These are phyloP conservation scores for Hemisphaericaspora xylofermentans DNA, from an alignment of 1,139 yeast genomes.

Conservation along the genomic window DNA sequence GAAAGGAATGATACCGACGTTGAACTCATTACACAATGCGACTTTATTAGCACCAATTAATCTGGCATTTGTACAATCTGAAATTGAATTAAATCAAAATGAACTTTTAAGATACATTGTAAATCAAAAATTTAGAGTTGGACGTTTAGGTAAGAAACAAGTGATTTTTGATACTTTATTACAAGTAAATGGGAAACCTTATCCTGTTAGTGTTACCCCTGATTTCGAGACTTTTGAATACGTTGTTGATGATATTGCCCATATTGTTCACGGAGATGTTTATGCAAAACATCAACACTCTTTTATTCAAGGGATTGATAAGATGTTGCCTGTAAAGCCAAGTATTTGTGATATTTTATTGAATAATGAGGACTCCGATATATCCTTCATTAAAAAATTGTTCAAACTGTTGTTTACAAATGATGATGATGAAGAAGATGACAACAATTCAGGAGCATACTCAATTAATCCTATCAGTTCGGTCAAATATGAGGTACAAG, in stretches of 20 bases:
- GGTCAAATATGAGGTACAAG: neutral
- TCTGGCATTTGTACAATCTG: constrained; percentile 61
- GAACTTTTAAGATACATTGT: constrained; percentile 35
- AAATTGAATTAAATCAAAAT: constrained; percentile 16
- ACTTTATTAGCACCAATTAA: constrained; percentile 87
- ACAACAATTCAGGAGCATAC: neutral
- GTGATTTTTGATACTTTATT: constrained; percentile 34
- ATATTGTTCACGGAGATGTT: constrained; percentile 62
- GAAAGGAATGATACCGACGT: constrained; percentile 62
- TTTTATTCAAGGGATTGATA: constrained; percentile 70
- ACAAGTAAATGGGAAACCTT: constrained; percentile 17
- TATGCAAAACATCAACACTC: constrained; percentile 70
- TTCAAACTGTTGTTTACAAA: constrained; percentile 31
- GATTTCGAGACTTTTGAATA: constrained; percentile 30
- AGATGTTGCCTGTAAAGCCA: constrained; percentile 45
- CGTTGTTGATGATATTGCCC: constrained; percentile 49
- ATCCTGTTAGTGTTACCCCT: constrained; percentile 30
- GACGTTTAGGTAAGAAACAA: constrained; percentile 27
- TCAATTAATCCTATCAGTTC: neutral
- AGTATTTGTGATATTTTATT: constrained; percentile 42
- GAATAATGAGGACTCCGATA: constrained; percentile 20
- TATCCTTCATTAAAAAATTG: constrained; percentile 29
- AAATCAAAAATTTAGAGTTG: constrained; percentile 36
- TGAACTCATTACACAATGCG: constrained; percentile 64
- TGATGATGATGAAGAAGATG: constrained; percentile 4